Conservation (phyloP, 208 protist species). For the Crithidia mellificae region DNA sequence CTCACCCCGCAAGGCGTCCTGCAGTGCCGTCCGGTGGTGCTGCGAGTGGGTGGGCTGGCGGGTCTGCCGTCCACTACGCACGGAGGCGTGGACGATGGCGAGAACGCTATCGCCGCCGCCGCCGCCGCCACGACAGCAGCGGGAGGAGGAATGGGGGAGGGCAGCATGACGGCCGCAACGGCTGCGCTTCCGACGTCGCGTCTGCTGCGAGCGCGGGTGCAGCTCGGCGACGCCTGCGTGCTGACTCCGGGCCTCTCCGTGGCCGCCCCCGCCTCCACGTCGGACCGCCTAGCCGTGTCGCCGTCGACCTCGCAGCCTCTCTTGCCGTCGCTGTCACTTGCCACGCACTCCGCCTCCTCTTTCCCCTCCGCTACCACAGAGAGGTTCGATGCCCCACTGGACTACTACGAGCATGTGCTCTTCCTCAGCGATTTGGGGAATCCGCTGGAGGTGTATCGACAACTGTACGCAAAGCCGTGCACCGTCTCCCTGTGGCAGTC, state of each 20-base stretch:
- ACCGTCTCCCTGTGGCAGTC: slow-evolving; percentile 38
- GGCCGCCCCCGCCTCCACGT: background rate
- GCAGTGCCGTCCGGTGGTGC: slow-evolving; percentile 29
- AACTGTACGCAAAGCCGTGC: slow-evolving; percentile 24
- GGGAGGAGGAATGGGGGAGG: too few species aligned
- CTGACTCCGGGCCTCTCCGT: slow-evolving; percentile 5
- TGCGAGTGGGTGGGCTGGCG: slow-evolving; percentile 21
- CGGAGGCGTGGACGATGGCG: background rate
- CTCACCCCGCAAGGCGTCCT: slow-evolving; percentile 20
- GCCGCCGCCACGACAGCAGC: too few species aligned
- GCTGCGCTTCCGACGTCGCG: slow-evolving; percentile 2
- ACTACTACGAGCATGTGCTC: slow-evolving; percentile 29
- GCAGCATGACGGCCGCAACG: background rate
- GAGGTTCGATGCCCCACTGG: background rate
- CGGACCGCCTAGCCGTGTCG: background rate
- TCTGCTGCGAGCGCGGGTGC: slow-evolving; percentile 24
- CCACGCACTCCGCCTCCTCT: background rate
- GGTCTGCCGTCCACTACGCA: slow-evolving; percentile 14
- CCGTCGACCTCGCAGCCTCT: too few species aligned
- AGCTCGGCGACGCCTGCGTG: slow-evolving; percentile 18
- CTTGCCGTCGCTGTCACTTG: background rate
- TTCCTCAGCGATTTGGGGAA: slow-evolving; percentile 29
- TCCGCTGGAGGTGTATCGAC: slow-evolving; percentile 38
- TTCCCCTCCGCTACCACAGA: background rate
- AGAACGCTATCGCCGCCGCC: background rate